phyloP scores from a whole-genome alignment of 1,284 basidiomycete genomes.

The Pseudozyma thailandica region DNA sequence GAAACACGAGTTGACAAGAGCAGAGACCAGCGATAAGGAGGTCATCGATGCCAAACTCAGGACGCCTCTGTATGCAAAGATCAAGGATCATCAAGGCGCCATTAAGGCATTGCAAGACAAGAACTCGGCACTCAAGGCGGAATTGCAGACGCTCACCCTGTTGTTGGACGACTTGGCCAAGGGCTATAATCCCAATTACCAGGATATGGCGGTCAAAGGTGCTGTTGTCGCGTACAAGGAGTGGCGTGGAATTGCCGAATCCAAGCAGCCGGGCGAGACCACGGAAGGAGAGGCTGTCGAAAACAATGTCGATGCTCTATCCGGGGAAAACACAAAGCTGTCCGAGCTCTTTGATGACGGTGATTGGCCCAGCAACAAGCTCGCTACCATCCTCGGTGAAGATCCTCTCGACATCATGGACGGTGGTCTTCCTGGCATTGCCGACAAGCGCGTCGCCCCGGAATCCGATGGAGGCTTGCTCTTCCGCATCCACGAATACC shows the following conservation, averaged over 20 bases:
- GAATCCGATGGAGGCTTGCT: constrained; percentile 67
- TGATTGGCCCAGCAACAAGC: constrained; percentile 71
- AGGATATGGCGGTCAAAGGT: constrained; percentile 97
- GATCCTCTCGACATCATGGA: constrained; percentile 61
- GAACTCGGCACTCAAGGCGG: constrained; percentile 78
- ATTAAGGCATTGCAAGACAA: constrained; percentile 80
- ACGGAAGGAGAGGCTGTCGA: constrained; percentile 12
- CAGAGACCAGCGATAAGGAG: constrained; percentile 51
- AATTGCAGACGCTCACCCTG: constrained; percentile 81
- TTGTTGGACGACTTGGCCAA: constrained; percentile 81
- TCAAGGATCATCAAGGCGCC: constrained; percentile 79
- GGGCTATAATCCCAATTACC: constrained; percentile 97
- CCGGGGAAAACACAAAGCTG: constrained; percentile 37
- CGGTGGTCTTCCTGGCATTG: constrained; percentile 61
- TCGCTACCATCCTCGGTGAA: constrained; percentile 75
- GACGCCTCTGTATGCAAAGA: constrained; percentile 80
- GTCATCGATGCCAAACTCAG: constrained; percentile 74
- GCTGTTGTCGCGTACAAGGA: constrained; percentile 93
- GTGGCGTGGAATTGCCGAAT: constrained; percentile 70
- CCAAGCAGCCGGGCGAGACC: neutral
- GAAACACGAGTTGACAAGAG: constrained; percentile 41
- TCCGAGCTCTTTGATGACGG: constrained; percentile 45
- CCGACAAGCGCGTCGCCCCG: constrained; percentile 17
- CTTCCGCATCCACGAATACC: constrained; percentile 82
- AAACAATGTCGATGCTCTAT: constrained; percentile 28